Conservation (phyloP, 2,329 filamentous ascomycete species). For the Penicillium sp. region DNA sequence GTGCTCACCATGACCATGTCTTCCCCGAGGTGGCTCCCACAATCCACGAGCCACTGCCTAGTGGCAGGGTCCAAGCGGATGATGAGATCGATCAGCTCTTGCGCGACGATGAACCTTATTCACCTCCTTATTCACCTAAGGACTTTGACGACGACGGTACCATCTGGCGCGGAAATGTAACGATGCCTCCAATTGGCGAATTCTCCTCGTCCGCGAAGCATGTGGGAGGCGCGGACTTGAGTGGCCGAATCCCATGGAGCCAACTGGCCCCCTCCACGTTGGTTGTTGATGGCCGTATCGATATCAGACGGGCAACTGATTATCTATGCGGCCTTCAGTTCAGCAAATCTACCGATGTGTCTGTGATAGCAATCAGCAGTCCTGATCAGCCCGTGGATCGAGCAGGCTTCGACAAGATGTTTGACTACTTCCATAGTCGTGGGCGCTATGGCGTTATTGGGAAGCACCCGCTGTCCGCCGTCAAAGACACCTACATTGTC, state of each 20-base stretch:
- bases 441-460: conserved; percentile 84
- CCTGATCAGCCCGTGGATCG: conserved; percentile 60
- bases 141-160: conserved; percentile 70
- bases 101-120: conserved; percentile 76
- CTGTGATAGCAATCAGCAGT: conserved; percentile 70
- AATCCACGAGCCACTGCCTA: conserved; percentile 43
- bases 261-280: conserved; percentile 68
- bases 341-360: conserved; percentile 77
- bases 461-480: conserved; percentile 70
- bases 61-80: conserved; percentile 62
- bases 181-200: conserved; percentile 74
- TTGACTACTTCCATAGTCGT: conserved; percentile 81
- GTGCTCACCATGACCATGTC: conserved; percentile 44
- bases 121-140: conserved; percentile 78
- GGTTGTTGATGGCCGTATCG: conserved; percentile 68
- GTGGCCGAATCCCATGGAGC: conserved; percentile 66
- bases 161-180: conserved; percentile 73
- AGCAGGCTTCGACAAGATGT: conserved; percentile 70
- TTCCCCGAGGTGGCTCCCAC: conserved; percentile 45
- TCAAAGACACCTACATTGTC: conserved; percentile 88
- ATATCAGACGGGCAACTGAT: conserved; percentile 77
- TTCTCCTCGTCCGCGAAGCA: conserved; percentile 77
- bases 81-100: conserved; percentile 87
- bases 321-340: conserved; percentile 87
- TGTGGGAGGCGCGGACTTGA: conserved; percentile 79